phyloP scores from a whole-genome alignment of 2,329 filamentous ascomycete species.

The Lecanicillium sp. region DNA sequence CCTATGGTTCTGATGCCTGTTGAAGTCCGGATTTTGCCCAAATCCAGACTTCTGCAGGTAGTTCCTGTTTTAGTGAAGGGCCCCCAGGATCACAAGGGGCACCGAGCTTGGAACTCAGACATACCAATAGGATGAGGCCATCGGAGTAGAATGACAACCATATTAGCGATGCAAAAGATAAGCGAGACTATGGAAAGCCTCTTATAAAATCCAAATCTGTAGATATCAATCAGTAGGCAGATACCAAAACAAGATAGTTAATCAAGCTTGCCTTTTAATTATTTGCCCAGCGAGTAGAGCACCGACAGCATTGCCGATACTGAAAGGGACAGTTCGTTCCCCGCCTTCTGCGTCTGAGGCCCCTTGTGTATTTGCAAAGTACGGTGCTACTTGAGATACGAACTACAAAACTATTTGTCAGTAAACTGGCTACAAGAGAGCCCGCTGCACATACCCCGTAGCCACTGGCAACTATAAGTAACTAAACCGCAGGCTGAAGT shows the following conservation, averaged over 20 bases:
- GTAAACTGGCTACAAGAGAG: not conserved
- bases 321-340: not conserved
- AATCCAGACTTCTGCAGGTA: too few relatives aligned
- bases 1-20: too few relatives aligned
- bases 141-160: not conserved
- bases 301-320: not conserved
- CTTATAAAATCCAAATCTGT: not conserved
- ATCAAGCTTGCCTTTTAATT: not conserved
- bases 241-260: not conserved
- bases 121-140: not conserved
- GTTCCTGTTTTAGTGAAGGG: not conserved
- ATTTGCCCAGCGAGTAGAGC: not conserved
- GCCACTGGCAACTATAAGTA: conserved; percentile 1
- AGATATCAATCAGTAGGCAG: not conserved
- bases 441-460: not conserved
- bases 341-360: not conserved
- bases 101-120: not conserved
- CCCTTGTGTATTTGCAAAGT: not conserved
- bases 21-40: too few relatives aligned
- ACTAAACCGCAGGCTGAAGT: not conserved
- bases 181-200: not conserved
- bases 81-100: not conserved
- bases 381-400: not conserved
- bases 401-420: not conserved
- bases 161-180: not conserved